Conservation (phyloP, 768 basidiomycete species). For the Lentinula lateritia region DNA sequence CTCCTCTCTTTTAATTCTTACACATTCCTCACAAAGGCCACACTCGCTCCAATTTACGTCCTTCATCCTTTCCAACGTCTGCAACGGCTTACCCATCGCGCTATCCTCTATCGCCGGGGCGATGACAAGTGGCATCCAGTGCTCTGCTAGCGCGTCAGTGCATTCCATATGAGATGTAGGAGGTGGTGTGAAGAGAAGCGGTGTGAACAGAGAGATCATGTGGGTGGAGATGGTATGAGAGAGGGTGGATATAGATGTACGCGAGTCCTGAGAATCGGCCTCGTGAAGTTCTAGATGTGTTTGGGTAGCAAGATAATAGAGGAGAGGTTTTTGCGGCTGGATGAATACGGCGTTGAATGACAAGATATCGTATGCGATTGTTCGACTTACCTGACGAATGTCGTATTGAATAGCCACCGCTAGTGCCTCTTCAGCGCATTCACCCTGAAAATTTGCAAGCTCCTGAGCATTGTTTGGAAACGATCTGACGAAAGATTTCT, state of each 20-base stretch:
- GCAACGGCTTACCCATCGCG: conserved; percentile 66
- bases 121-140: conserved; percentile 70
- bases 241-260: conserved; percentile 22
- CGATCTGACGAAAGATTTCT: conserved; percentile 33
- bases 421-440: conserved; percentile 48
- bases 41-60: conserved; percentile 49
- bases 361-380: not conserved
- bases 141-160: conserved; percentile 65
- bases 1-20: conserved; percentile 53
- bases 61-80: conserved; percentile 61
- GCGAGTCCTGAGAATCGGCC: conserved; percentile 20
- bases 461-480: conserved; percentile 46
- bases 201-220: conserved; percentile 65
- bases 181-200: conserved; percentile 65
- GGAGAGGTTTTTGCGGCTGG: conserved; percentile 56
- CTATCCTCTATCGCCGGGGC: conserved; percentile 55
- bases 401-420: conserved; percentile 42
- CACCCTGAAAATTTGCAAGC: conserved; percentile 29
- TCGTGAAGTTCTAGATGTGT: conserved; percentile 41
- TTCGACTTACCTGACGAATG: conserved; percentile 41
- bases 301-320: conserved; percentile 59
- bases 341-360: not conserved
- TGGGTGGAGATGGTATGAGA: conserved; percentile 46
- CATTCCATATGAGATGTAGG: conserved; percentile 70
- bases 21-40: conserved; percentile 57